phyloP scores from a whole-genome alignment of 106 monocot genomes.

The Apostasia ramifera region DNA sequence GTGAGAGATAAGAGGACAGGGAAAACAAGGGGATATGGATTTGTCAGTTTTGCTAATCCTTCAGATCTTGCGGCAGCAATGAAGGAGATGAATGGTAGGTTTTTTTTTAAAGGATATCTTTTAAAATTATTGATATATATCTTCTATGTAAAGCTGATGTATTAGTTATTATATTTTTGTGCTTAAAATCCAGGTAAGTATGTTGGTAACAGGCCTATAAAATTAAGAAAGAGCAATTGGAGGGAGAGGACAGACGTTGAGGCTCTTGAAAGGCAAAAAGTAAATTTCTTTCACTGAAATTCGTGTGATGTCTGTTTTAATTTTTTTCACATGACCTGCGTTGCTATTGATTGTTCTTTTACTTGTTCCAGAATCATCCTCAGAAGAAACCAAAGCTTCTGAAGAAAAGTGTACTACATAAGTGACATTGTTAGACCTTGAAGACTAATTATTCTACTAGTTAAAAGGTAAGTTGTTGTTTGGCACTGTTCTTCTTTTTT shows the following conservation, averaged over 20 bases:
- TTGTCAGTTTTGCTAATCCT: conserved; percentile 83
- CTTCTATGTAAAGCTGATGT: not conserved
- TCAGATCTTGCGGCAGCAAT: conserved; percentile 80
- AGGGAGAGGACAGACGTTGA: conserved; percentile 91
- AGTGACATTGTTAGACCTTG: conserved; percentile 22
- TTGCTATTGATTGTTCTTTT: not conserved
- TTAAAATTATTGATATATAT: not conserved
- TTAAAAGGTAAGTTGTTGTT: not conserved
- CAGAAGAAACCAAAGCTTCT: conserved; percentile 68
- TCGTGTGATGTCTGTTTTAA: not conserved
- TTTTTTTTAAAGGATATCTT: not conserved
- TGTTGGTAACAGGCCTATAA: conserved; percentile 92
- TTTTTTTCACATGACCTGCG: not conserved
- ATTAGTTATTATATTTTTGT: not conserved
- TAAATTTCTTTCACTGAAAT: not conserved
- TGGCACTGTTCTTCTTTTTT: not conserved
- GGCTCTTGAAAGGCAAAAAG: conserved; percentile 85
- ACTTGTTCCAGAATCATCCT: conserved; percentile 39
- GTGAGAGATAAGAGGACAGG: conserved; percentile 94
- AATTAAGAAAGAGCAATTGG: conserved; percentile 92
- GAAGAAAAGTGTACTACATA: conserved; percentile 76
- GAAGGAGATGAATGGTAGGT: conserved; percentile 94
- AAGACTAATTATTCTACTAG: not conserved
- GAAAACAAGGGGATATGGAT: conserved; percentile 91
- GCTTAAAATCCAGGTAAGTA: conserved; percentile 60